These are phyloP conservation scores for Umbilicus rupestris DNA, from an alignment of 164 flowering plant species.

Conservation along the genomic window DNA sequence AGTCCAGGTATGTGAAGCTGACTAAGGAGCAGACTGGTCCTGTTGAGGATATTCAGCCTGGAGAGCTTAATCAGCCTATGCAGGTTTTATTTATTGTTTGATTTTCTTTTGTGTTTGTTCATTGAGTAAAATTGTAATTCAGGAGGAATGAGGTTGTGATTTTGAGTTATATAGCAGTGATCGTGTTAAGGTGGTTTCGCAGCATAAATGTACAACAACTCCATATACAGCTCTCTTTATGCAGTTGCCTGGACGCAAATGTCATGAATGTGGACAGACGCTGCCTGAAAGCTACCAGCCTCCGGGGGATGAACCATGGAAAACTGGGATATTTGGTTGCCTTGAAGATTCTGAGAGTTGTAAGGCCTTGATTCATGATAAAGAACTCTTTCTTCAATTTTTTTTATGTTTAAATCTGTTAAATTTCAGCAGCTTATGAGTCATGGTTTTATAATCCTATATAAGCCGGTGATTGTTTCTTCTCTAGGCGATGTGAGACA, in stretches of 20 bases:
- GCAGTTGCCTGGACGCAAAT: conserved; percentile 44
- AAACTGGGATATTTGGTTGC: conserved; percentile 64
- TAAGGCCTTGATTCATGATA: conserved; percentile 19
- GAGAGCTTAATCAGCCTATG: conserved; percentile 65
- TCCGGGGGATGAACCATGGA: conserved; percentile 61
- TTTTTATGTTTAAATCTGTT: background rate
- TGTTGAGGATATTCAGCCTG: conserved; percentile 42
- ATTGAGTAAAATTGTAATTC: background rate
- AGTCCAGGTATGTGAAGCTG: conserved; percentile 49
- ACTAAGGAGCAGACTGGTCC: conserved; percentile 47
- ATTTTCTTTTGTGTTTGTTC: conserved; percentile 6
- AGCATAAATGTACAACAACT: too few species aligned
- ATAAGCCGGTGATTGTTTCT: too few species aligned
- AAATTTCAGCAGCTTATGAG: too few species aligned
- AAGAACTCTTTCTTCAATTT: background rate
- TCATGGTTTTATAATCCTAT: background rate
- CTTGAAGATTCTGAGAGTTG: conserved; percentile 54
- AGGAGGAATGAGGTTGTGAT: too few species aligned
- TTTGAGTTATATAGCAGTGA: background rate
- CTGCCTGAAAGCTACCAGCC: conserved; percentile 56
- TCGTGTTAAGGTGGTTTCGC: background rate
- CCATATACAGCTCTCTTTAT: background rate
- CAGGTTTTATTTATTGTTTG: conserved; percentile 24
- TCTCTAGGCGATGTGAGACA: too few species aligned
- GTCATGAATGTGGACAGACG: conserved; percentile 65